Conservation (phyloP, 1,284 basidiomycete species). For the Cutaneotrichosporon cavernicola region DNA sequence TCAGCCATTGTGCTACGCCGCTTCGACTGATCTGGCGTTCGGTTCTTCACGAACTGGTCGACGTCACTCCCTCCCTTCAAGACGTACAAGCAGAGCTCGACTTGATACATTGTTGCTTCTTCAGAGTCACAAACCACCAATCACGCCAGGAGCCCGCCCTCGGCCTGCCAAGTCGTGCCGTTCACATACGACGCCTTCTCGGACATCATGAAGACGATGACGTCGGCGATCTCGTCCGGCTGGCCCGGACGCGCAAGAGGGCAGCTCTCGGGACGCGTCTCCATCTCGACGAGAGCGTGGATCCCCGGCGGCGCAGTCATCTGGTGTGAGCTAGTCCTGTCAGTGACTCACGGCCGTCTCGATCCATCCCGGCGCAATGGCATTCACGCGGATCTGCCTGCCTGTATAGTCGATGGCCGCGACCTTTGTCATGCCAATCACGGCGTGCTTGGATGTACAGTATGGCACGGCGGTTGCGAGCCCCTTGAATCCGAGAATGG, state of each 20-base stretch:
- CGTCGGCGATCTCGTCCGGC: conserved; percentile 39
- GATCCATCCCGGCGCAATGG: conserved; percentile 21
- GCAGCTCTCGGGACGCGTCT: neutral
- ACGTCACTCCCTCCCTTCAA: no score
- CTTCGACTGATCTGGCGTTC: no score
- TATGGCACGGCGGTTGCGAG: conserved; percentile 16
- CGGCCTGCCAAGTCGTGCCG: conserved; percentile 36
- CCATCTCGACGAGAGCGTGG: neutral
- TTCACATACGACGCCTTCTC: conserved; percentile 40
- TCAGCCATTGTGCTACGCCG: no score
- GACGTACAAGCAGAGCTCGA: neutral
- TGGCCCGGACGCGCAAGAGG: conserved; percentile 32
- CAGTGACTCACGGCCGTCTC: conserved; percentile 11
- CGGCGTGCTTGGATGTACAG: conserved; percentile 27
- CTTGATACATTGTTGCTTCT: neutral
- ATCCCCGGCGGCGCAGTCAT: conserved; percentile 19
- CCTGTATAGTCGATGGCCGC: conserved; percentile 24
- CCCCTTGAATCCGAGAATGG: conserved; percentile 13
- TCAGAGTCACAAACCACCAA: neutral
- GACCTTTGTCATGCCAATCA: conserved; percentile 28
- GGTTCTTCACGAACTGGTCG: no score
- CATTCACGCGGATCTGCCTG: conserved; percentile 22
- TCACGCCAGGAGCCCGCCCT: conserved; percentile 30
- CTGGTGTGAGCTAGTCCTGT: neutral
- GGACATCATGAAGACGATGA: conserved; percentile 32